Percentiles rank a stretch among this genome's conserved stretches.
phyloP scores from a whole-genome alignment of 257 asterid genomes.

The Nicotiana tomentosiformis region DNA sequence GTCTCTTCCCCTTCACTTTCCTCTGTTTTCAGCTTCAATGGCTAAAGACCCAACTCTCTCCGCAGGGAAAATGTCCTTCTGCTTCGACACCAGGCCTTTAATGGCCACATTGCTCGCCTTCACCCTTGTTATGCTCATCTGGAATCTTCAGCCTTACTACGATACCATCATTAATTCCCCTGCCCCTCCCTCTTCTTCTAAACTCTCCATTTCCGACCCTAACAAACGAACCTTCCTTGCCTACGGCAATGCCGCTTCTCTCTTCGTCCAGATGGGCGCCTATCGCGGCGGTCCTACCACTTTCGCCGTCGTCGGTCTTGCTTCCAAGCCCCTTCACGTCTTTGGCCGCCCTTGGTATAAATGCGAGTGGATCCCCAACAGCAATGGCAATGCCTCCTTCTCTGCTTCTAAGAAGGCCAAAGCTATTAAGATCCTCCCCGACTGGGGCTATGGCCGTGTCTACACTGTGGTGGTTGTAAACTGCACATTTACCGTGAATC shows the following conservation, averaged over 20 bases:
- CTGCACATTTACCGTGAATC: conserved; percentile 46
- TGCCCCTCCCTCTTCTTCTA: conserved; percentile 3
- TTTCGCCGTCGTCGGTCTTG: conserved; percentile 68
- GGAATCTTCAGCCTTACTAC: conserved; percentile 66
- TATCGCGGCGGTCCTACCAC: conserved; percentile 81
- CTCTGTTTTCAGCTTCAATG: neutral
- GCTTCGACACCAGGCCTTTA: conserved; percentile 52
- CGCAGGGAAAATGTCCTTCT: conserved; percentile 38
- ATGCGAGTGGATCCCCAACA: conserved; percentile 69
- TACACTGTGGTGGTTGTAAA: conserved; percentile 77
- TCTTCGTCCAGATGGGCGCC: conserved; percentile 81
- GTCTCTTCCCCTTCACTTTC: neutral
- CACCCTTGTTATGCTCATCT: conserved; percentile 39
- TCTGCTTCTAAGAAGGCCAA: neutral
- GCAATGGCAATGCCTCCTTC: neutral
- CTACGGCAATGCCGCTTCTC: conserved; percentile 68
- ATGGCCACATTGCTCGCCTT: conserved; percentile 50
- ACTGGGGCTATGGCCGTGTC: conserved; percentile 82
- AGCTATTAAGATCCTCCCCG: conserved; percentile 28
- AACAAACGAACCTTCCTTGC: conserved; percentile 51
- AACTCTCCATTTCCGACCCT: neutral
- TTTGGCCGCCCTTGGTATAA: conserved; percentile 66
- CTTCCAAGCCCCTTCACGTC: conserved; percentile 77
- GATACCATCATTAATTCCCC: conserved; percentile 27
- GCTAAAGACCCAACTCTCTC: conserved; percentile 7